Percentiles rank a stretch among this genome's conserved stretches.
These are phyloP conservation scores for Mycena belliarum DNA, from an alignment of 768 basidiomycete species.

Conservation along the genomic window DNA sequence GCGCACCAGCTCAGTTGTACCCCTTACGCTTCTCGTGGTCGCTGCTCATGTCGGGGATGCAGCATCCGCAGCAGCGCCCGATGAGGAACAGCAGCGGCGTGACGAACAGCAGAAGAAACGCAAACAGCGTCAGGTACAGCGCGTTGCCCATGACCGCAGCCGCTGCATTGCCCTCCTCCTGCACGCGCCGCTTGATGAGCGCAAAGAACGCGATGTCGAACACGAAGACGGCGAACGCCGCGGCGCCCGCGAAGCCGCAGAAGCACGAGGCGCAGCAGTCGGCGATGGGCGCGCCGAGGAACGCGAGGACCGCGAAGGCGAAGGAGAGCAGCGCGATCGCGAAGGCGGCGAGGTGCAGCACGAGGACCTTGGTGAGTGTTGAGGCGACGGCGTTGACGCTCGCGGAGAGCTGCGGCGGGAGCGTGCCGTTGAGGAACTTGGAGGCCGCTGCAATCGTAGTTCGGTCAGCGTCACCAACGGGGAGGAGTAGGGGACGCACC, in stretches of 20 bases:
- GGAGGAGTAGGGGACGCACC: neutral
- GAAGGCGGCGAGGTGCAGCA: neutral
- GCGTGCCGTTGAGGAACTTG: neutral
- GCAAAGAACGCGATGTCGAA: conserved; percentile 11
- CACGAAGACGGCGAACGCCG: neutral
- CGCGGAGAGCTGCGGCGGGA: neutral
- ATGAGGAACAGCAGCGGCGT: conserved; percentile 11
- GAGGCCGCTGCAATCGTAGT: neutral
- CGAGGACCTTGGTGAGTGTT: neutral
- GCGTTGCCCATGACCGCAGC: conserved; percentile 1
- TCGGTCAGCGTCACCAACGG: neutral
- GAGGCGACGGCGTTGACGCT: neutral
- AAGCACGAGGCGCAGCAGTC: conserved; percentile 1
- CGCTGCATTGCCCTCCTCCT: neutral
- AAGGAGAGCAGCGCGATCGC: neutral
- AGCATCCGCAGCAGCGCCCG: conserved; percentile 13
- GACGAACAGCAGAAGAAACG: conserved; percentile 8
- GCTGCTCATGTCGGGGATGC: neutral
- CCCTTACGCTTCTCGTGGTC: neutral
- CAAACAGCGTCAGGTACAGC: conserved; percentile 2
- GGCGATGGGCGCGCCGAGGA: neutral
- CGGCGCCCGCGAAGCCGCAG: neutral
- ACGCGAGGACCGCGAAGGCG: neutral
- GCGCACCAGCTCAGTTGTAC: too few relatives aligned
- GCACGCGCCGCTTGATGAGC: neutral